Base-by-base conservation (phyloP, 139 green algal genomes). In the Auxenochlorella pyrenoidosa region DNA sequence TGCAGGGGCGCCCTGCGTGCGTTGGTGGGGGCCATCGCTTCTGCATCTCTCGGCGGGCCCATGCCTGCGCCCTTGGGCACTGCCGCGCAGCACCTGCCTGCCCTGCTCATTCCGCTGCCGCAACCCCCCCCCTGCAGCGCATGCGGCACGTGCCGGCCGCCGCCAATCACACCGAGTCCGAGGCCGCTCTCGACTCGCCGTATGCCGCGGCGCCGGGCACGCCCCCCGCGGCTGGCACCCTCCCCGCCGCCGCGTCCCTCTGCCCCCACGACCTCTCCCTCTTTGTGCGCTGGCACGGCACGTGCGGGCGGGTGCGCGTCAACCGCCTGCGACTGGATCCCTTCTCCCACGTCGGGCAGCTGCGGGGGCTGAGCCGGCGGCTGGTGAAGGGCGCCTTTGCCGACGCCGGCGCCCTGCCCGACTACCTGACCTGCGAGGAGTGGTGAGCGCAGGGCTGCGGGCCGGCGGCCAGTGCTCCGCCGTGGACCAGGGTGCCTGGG, bases 361-460 rank as follows among this genome's bases (percentile, higher is more conserved):
- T 92, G 60, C 54, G 47, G 5, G 76, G 81, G 38, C 38, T 92
- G 13, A 89, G 86, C 41, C 38, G 86, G 28, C 79, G 84, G 34
- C 79, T 94, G 38, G 80, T 94, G 15, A 38, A 72, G 24, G 58
- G 79, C 22, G 91, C 91, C 30, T 93, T 92, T 59, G 75, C 87
- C 24, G 71, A 68, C 0, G 47, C 36, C 38, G 65, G 28, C n/a
- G n/a, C 32, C n/a, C 85, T 92, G 43, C 89, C 85, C 36, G 87
- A 94, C 63, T 93, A 94, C 78, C 88, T 95, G 12, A 89, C 88
- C 72, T 40, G 66, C 66, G 66, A 40, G 66, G 66, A 36, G 63
- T 71, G 63, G 63, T n/a, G 63, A 36, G 63, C 24, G 2, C 24
- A 24, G 63, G 5, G 30, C 28, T 32, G 63, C 12, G 60, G 24